phyloP scores from a whole-genome alignment of 176 grass and related monocot species.

The Oryza punctata region DNA sequence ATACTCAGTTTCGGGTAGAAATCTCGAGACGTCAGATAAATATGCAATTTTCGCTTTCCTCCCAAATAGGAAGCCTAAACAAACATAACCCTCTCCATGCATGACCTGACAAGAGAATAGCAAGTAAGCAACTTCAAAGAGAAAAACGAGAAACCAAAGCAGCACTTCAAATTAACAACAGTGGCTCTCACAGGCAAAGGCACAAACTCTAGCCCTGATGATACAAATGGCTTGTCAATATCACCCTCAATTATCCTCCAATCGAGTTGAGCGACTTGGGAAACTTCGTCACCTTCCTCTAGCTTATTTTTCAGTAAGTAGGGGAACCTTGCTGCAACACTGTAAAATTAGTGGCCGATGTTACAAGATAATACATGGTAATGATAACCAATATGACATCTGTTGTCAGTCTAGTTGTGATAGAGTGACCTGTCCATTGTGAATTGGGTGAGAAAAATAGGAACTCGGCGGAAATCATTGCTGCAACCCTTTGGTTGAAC shows the following conservation, averaged over 20 bases:
- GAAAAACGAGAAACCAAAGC: neutral
- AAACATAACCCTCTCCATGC: conserved; percentile 83
- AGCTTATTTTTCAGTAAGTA: conserved; percentile 61
- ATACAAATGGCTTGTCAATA: conserved; percentile 54
- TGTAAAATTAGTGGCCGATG: conserved; percentile 7
- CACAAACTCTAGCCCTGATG: conserved; percentile 75
- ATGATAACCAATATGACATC: neutral
- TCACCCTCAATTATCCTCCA: conserved; percentile 81
- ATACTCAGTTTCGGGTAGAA: conserved; percentile 67
- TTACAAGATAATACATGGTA: neutral
- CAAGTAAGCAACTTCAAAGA: neutral
- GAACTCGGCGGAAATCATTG: conserved; percentile 52
- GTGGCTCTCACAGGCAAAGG: conserved; percentile 66
- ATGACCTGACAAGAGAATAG: conserved; percentile 61
- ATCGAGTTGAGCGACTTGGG: conserved; percentile 52
- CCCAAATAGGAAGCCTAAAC: conserved; percentile 90
- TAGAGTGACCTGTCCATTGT: conserved; percentile 74
- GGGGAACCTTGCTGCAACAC: conserved; percentile 64
- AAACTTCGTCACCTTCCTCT: conserved; percentile 58
- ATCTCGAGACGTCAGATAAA: conserved; percentile 88
- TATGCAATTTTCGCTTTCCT: conserved; percentile 68
- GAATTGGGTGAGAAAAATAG: conserved; percentile 80
- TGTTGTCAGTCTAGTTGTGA: neutral
- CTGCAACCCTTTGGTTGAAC: conserved; percentile 47
- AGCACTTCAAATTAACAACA: neutral